These are phyloP conservation scores for Hypholoma sublateritium DNA, from an alignment of 768 basidiomycete species.

Conservation along the genomic window DNA sequence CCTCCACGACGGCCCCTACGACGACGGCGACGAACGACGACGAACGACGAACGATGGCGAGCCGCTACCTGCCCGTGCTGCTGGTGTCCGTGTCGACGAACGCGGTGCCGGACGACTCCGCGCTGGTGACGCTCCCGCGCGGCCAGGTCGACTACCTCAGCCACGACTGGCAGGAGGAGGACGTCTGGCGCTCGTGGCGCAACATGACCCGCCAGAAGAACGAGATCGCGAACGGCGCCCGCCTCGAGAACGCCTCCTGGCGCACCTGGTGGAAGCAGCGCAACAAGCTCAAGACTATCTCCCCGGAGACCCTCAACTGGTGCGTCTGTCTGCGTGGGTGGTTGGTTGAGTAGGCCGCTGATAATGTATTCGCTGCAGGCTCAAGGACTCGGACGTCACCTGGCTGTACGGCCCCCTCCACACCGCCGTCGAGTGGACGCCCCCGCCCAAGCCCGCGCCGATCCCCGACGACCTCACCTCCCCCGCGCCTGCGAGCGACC, in stretches of 20 bases:
- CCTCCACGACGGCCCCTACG: no score
- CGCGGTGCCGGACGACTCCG: conserved; percentile 69
- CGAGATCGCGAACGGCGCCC: conserved; percentile 91
- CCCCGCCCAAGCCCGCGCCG: conserved; percentile 55
- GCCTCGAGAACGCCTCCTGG: conserved; percentile 98
- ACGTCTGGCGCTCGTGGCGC: conserved; percentile 98
- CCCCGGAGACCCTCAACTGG: conserved; percentile 98
- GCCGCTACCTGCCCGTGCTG: conserved; percentile 60
- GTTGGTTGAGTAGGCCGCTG: not conserved
- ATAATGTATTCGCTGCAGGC: conserved; percentile 51
- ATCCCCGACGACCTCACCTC: conserved; percentile 35
- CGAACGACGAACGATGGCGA: not conserved
- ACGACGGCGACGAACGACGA: not conserved
- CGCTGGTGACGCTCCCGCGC: conserved; percentile 79
- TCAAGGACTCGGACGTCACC: conserved; percentile 98
- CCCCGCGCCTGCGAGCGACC: conserved; percentile 44
- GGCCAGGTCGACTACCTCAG: conserved; percentile 99
- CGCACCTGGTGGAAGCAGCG: conserved; percentile 99
- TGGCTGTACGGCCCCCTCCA: conserved; percentile 99
- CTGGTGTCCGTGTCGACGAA: conserved; percentile 62
- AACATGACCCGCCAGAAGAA: conserved; percentile 99
- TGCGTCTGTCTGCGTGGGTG: conserved; percentile 55
- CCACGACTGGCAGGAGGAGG: conserved; percentile 97
- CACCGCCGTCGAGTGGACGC: conserved; percentile 85
- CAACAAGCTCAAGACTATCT: conserved; percentile 92